Base-by-base conservation (phyloP, 768 basidiomycete species). In the Cystobasidium tubakii region DNA sequence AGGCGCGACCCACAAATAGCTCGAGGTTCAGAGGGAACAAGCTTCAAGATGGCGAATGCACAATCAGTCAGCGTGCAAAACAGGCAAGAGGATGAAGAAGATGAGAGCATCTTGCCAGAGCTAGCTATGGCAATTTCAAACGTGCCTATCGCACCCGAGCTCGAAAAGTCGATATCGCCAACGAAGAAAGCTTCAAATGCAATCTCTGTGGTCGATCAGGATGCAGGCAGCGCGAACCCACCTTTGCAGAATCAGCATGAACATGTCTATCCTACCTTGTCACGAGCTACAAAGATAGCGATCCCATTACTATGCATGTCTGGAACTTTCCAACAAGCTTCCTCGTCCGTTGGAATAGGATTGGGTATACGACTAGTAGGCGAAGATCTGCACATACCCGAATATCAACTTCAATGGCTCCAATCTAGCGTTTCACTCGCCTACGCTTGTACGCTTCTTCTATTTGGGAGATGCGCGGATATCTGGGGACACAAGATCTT, bases 371-470 rank as follows among this genome's bases (percentile, higher is more conserved):
- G 34, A 25, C 13, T 36, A 3, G 29, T 65, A 4, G 36, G 39
- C 9, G 39, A 42, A 42, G 63, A 65, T 6, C 34, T 65, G 13
- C 27, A 65, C 23, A 65, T 65, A 31, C 63, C 63, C 4, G 63
- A 42, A 65, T 65, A 65, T 43, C 39, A 65, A 36, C 39, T 65
- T 39, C 63, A 65, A 65, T 65, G 63, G 63, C 39, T 65, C 6
- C 39, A 42, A 42, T 65, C 63, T 25, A 65, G 39, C 44, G 36
- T 46, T 10, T 42, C 44, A 23, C 63, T 65, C 3, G 63, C 39
- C 10, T 65, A 42, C 27, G 44, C 44, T 7, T 42, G 39, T n/a
- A 65, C 63, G 7, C 25, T 65, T 12, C 63, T 65, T 3, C 63
- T 65, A 27, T 65, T 65, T 23, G 63, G 63, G 23, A 65, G 63